Percentiles rank a stretch among this genome's conserved stretches.
Conservation (phyloP, 2,329 filamentous ascomycete genomes). For the Bipolaris sorokiniana region DNA sequence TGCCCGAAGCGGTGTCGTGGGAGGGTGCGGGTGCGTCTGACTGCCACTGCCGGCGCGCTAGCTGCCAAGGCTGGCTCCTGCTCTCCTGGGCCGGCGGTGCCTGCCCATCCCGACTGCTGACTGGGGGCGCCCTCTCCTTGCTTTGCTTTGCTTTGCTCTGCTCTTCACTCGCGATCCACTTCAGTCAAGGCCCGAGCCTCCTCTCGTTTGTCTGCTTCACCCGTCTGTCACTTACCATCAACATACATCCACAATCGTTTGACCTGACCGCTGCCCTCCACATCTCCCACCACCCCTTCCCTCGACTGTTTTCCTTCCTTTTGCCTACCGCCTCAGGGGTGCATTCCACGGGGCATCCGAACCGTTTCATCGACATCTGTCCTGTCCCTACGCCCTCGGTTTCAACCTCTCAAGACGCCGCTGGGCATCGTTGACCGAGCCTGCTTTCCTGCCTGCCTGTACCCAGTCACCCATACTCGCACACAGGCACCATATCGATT, state of each 20-base stretch:
- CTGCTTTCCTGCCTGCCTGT: constrained; percentile 12
- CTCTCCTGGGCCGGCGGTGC: constrained; percentile 10
- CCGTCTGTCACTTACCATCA: constrained; percentile 26
- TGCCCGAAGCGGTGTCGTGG: constrained; percentile 4
- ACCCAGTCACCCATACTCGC: constrained; percentile 1
- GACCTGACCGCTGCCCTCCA: constrained; percentile 7
- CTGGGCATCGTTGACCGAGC: constrained; percentile 19
- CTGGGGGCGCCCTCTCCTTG: constrained; percentile 15
- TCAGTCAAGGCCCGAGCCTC: constrained; percentile 22
- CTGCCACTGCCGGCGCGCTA: constrained; percentile 10
- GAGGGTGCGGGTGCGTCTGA: neutral
- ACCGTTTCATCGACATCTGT: constrained; percentile 21
- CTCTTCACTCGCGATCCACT: constrained; percentile 18
- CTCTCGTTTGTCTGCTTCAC: constrained; percentile 27
- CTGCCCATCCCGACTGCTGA: constrained; percentile 14
- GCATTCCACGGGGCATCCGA: constrained; percentile 42
- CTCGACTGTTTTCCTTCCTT: constrained; percentile 34
- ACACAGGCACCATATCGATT: neutral
- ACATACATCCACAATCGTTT: constrained; percentile 37
- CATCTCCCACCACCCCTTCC: constrained; percentile 14
- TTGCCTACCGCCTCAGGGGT: constrained; percentile 38
- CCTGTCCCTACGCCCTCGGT: constrained; percentile 45
- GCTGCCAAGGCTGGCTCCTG: constrained; percentile 17
- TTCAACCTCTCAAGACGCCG: constrained; percentile 30
- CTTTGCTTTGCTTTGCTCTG: constrained; percentile 6